Conservation (phyloP, 305 asterid genomes). For the Fraxinus angustifolia region DNA sequence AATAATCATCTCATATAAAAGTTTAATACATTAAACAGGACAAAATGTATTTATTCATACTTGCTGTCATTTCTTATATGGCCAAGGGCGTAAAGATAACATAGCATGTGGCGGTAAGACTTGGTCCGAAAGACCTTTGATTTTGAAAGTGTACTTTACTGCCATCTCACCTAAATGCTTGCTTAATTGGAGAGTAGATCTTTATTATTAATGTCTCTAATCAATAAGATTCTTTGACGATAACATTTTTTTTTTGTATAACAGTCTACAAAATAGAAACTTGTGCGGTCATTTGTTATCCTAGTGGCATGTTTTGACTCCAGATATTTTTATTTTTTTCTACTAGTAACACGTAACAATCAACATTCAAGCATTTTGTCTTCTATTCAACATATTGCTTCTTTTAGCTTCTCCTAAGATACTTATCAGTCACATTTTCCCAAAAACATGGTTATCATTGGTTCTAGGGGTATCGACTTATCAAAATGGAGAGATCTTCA, state of each 20-base stretch:
- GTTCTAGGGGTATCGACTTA: constrained; percentile 77
- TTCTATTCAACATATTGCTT: background rate
- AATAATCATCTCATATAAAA: background rate
- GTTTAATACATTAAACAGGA: background rate
- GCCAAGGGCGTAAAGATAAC: background rate
- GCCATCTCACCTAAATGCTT: background rate
- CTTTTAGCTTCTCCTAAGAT: background rate
- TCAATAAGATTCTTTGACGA: background rate
- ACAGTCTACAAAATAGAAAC: background rate
- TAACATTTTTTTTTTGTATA: background rate
- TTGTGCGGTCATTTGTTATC: background rate
- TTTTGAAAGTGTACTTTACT: background rate
- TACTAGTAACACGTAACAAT: background rate
- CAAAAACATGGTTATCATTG: constrained; percentile 5
- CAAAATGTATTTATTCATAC: background rate
- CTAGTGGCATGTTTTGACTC: background rate
- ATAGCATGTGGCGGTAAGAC: background rate
- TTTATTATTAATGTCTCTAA: background rate
- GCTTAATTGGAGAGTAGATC: background rate
- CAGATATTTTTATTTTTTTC: background rate
- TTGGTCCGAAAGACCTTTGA: background rate
- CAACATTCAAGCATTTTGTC: background rate
- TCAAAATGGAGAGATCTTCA: constrained; percentile 73
- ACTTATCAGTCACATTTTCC: background rate
- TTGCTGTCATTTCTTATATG: background rate